Conservation (phyloP, 768 basidiomycete species). For the Trametopsis cervina region DNA sequence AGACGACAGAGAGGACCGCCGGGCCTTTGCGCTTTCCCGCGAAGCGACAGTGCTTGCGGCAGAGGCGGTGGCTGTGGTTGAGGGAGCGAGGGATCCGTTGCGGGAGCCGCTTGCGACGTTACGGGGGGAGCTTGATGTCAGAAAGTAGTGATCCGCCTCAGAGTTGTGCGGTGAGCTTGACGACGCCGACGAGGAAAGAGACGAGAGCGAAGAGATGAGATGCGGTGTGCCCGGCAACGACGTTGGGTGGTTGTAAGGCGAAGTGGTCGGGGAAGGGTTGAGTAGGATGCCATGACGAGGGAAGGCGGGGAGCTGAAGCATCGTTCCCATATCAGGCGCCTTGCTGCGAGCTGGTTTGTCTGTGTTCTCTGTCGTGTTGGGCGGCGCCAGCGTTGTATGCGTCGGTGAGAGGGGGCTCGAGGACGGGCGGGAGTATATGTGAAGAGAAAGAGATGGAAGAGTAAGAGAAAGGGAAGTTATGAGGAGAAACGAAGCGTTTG, state of each 20-base stretch:
- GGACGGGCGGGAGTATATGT: constrained; percentile 9
- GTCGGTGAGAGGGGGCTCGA: constrained; percentile 6
- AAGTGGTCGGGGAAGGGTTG: constrained; percentile 23
- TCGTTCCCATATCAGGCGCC: constrained; percentile 1
- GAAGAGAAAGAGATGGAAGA: constrained; percentile 2
- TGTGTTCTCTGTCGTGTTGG: not conserved
- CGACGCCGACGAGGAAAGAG: constrained; percentile 21
- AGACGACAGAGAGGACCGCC: constrained; percentile 12
- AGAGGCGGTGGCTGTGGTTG: constrained; percentile 3
- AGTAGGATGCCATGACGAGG: constrained; percentile 23
- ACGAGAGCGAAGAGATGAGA: constrained; percentile 20
- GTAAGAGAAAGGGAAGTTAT: not conserved
- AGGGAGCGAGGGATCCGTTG: not conserved
- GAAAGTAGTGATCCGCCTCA: constrained; percentile 17
- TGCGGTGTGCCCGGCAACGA: constrained; percentile 18
- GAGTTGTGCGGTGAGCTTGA: constrained; percentile 15
- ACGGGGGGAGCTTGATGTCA: constrained; percentile 1
- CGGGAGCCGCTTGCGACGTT: not conserved
- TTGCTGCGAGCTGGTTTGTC: not conserved
- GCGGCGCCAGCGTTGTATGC: not conserved
- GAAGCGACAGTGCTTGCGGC: constrained; percentile 1
- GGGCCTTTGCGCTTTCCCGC: constrained; percentile 5
- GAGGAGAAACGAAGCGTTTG: constrained; percentile 5
- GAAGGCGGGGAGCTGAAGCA: constrained; percentile 10
- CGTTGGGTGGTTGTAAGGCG: constrained; percentile 17